Evolutionary conservation across 73 alveolate species (phyloP).

Genomic region (Durusdinium trenchii): DNA sequence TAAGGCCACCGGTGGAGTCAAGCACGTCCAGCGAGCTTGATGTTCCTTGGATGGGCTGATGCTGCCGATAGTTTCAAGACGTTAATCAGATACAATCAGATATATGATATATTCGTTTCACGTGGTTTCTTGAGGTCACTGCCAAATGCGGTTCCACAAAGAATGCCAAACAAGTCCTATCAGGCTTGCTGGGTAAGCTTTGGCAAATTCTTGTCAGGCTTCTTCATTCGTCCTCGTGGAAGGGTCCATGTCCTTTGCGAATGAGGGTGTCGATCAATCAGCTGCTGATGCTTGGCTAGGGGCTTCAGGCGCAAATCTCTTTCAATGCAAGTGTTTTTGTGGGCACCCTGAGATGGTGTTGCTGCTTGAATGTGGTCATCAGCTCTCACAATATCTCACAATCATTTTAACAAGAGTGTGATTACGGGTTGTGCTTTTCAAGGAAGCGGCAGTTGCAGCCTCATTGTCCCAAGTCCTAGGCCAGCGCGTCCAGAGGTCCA

Average conservation of each 20-base stretch:
- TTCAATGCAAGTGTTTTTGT: not conserved
- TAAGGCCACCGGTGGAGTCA: too few relatives aligned
- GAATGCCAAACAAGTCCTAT: too few relatives aligned
- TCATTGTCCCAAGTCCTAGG: not conserved
- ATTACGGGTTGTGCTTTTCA: not conserved
- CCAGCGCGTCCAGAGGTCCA: not conserved
- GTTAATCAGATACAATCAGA: too few relatives aligned
- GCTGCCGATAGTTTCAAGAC: too few relatives aligned
- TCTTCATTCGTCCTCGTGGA: not conserved
- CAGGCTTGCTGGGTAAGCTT: too few relatives aligned
- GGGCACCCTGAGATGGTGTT: not conserved
- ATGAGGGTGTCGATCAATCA: slow-evolving; percentile 1
- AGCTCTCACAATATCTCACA: too few relatives aligned
- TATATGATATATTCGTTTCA: too few relatives aligned
- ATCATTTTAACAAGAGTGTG: not conserved
- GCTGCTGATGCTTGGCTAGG: slow-evolving; percentile 29
- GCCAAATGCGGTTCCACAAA: too few relatives aligned
- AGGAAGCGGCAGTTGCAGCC: slow-evolving; percentile 39
- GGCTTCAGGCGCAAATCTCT: not conserved
- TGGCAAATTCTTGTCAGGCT: too few relatives aligned
- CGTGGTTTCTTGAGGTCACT: too few relatives aligned
- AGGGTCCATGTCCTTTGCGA: slow-evolving; percentile 14
- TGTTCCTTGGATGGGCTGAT: too few relatives aligned
- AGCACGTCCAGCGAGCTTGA: too few relatives aligned
- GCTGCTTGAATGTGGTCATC: not conserved